Percentiles rank a stretch among this genome's conserved stretches.
phyloP scores from a whole-genome alignment of 768 basidiomycete genomes.

The Termitomyces sp. region DNA sequence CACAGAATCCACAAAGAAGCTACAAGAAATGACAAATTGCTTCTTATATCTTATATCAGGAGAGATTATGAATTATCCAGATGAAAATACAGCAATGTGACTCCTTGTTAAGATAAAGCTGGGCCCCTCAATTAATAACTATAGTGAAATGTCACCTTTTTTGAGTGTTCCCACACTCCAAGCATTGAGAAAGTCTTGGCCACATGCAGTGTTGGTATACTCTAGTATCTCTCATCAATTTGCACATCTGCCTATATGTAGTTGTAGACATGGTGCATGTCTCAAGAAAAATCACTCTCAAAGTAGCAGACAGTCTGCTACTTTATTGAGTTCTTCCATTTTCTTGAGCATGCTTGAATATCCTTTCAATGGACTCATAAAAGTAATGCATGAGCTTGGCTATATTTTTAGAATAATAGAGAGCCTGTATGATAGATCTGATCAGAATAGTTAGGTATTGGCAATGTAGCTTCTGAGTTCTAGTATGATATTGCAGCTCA shows the following conservation, averaged over 20 bases:
- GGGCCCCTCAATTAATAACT: slow-evolving; percentile 28
- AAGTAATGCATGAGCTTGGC: slow-evolving; percentile 6
- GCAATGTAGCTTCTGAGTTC: neutral
- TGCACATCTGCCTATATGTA: too few relatives aligned
- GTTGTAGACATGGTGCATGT: too few relatives aligned
- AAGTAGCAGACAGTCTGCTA: too few relatives aligned
- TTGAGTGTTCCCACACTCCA: neutral
- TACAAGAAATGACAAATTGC: slow-evolving; percentile 5
- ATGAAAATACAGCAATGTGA: slow-evolving; percentile 30
- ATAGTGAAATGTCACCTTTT: slow-evolving; percentile 20
- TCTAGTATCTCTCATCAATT: neutral
- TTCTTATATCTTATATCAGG: slow-evolving; percentile 15
- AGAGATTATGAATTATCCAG: slow-evolving; percentile 25
- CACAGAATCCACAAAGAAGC: slow-evolving; percentile 11
- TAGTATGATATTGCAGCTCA: slow-evolving; percentile 2
- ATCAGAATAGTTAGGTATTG: slow-evolving; percentile 8
- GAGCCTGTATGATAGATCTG: slow-evolving; percentile 7
- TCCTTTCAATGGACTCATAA: neutral
- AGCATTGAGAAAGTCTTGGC: neutral
- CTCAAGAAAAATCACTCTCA: too few relatives aligned
- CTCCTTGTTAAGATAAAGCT: slow-evolving; percentile 26
- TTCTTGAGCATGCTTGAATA: neutral
- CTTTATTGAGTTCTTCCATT: neutral
- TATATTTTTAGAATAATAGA: neutral
- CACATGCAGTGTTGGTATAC: slow-evolving; percentile 10